These are phyloP conservation scores for Dactylonectria macrodidyma DNA, from an alignment of 2,329 filamentous ascomycete genomes.

Conservation along the genomic window DNA sequence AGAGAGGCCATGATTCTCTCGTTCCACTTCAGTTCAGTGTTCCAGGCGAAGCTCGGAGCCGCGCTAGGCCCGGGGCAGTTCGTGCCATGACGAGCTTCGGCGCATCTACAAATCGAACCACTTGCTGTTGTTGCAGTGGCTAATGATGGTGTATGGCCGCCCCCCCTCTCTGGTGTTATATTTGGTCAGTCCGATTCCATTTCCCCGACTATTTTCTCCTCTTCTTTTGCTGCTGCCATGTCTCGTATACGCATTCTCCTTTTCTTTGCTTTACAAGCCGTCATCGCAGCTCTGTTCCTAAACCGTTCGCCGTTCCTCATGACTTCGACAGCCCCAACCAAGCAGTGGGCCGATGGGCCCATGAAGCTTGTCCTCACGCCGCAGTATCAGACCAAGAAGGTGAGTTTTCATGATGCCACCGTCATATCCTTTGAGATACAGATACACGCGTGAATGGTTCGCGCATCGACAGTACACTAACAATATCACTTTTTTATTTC, in stretches of 20 bases:
- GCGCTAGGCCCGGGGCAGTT: slow-evolving; percentile 22
- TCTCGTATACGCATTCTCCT: slow-evolving; percentile 40
- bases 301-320: slow-evolving; percentile 56
- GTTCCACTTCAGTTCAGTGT: slow-evolving; percentile 27
- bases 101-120: slow-evolving; percentile 32
- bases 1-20: neutral
- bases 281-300: slow-evolving; percentile 51
- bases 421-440: neutral
- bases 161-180: slow-evolving; percentile 22
- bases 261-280: slow-evolving; percentile 48
- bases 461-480: neutral
- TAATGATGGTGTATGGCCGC: slow-evolving; percentile 2
- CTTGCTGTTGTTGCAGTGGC: slow-evolving; percentile 6
- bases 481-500: neutral
- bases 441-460: neutral
- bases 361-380: slow-evolving; percentile 69
- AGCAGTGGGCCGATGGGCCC: slow-evolving; percentile 68
- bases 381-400: slow-evolving; percentile 66
- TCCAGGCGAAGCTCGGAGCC: slow-evolving; percentile 11
- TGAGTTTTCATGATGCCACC: slow-evolving; percentile 41
- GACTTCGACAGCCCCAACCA: slow-evolving; percentile 48
- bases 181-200: slow-evolving; percentile 4
- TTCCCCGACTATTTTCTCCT: slow-evolving; percentile 9
- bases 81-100: slow-evolving; percentile 22
- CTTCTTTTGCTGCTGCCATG: slow-evolving; percentile 36